phyloP scores from a whole-genome alignment of 177 flowering plant species.

The Vitis hybrid region DNA sequence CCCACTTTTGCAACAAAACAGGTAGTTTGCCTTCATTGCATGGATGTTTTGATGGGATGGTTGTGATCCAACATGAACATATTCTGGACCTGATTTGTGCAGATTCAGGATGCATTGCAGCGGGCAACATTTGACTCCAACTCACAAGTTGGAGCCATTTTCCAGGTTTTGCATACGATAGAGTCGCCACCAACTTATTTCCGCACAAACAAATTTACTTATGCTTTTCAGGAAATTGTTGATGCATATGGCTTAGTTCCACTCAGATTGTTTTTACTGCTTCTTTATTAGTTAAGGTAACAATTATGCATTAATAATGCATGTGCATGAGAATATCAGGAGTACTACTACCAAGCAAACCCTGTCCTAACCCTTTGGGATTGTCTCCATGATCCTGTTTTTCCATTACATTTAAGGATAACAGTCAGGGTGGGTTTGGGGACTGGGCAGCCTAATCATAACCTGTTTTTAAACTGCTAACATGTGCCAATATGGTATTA shows the following conservation, averaged over 20 bases:
- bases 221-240: slow-evolving; percentile 89
- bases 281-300: background rate
- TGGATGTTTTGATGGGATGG: background rate
- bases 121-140: slow-evolving; percentile 78
- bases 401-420: background rate
- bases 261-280: background rate
- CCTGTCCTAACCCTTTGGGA: background rate
- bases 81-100: slow-evolving; percentile 25
- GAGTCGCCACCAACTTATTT: slow-evolving; percentile 91
- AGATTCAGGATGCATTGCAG: slow-evolving; percentile 79
- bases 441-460: too few species aligned
- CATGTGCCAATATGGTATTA: too few species aligned
- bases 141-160: slow-evolving; percentile 84
- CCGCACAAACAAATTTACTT: slow-evolving; percentile 75
- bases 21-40: slow-evolving; percentile 34
- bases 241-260: slow-evolving; percentile 91
- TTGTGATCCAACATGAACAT: background rate
- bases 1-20: slow-evolving; percentile 85
- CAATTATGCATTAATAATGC: background rate
- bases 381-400: background rate
- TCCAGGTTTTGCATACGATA: slow-evolving; percentile 70
- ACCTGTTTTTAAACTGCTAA: too few species aligned
- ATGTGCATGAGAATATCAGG: background rate
- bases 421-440: background rate
- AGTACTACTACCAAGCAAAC: background rate